phyloP scores from a whole-genome alignment of 2,329 filamentous ascomycete species.

The Trichoderma arundinaceum region DNA sequence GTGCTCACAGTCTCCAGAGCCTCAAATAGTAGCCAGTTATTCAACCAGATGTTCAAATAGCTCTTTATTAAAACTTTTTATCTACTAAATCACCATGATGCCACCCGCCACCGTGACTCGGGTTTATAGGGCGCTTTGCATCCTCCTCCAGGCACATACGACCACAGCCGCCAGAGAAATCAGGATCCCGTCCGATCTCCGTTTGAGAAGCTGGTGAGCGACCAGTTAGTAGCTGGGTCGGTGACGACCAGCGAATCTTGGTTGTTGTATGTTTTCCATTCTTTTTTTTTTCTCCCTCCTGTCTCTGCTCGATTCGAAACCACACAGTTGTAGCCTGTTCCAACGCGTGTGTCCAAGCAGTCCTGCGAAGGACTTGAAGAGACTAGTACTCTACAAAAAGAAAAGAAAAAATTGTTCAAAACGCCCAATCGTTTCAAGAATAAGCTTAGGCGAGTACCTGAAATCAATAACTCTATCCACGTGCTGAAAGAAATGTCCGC shows the following conservation, averaged over 20 bases:
- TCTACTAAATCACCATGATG: no score
- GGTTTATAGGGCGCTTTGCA: background rate
- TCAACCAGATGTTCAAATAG: no score
- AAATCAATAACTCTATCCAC: background rate
- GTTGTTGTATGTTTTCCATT: constrained; percentile 22
- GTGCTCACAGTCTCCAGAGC: no score
- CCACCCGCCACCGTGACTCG: no score
- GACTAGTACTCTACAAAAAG: background rate
- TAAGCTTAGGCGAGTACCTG: background rate
- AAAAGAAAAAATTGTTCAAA: background rate
- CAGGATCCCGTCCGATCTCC: constrained; percentile 36
- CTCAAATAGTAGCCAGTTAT: no score
- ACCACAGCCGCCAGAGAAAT: constrained; percentile 34
- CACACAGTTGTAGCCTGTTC: background rate
- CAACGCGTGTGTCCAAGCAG: no score
- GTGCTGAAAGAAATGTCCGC: background rate
- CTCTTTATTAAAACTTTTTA: no score
- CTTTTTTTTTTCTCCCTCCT: background rate
- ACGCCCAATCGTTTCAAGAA: background rate
- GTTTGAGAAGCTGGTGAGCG: constrained; percentile 33
- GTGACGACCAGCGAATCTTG: constrained; percentile 28
- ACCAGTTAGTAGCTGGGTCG: constrained; percentile 35
- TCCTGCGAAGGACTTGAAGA: no score
- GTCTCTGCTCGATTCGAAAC: background rate
- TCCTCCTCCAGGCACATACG: constrained; percentile 33